Conservation (phyloP, 139 green algal species). For the Gonium pectorale region DNA sequence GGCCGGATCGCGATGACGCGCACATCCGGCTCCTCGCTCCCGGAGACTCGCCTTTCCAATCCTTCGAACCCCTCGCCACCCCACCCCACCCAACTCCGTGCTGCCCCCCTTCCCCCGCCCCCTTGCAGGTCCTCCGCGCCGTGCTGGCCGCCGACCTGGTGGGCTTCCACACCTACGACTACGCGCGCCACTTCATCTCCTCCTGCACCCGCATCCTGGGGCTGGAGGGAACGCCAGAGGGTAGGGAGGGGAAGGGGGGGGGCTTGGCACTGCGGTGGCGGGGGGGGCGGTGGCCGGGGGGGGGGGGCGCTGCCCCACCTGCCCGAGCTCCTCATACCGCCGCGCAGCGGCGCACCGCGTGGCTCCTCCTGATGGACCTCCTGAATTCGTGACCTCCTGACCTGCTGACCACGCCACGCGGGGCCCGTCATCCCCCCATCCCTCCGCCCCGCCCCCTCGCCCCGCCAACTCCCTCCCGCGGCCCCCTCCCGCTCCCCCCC, state of each 20-base stretch:
- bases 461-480: neutral
- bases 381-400: too few species aligned
- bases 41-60: too few species aligned
- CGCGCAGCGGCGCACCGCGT: too few species aligned
- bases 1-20: too few species aligned
- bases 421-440: too few species aligned
- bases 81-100: too few species aligned
- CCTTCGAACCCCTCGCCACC: too few species aligned
- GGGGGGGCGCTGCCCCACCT: too few species aligned
- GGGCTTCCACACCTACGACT: conserved; percentile 97
- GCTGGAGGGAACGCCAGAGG: conserved; percentile 88
- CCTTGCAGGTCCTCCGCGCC: conserved; percentile 74
- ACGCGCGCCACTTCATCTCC: conserved; percentile 94
- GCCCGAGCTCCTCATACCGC: too few species aligned
- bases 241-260: neutral
- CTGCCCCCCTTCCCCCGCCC: neutral
- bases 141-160: conserved; percentile 92
- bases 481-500: conserved; percentile 52
- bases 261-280: neutral
- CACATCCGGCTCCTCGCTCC: too few species aligned
- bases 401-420: too few species aligned
- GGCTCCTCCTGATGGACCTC: too few species aligned
- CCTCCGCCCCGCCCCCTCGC: neutral
- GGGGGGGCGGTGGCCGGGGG: neutral
- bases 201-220: conserved; percentile 93